Evolutionary conservation across 306 rosid genomes (phyloP).

Genomic region (Gastrolobium villosum): DNA sequence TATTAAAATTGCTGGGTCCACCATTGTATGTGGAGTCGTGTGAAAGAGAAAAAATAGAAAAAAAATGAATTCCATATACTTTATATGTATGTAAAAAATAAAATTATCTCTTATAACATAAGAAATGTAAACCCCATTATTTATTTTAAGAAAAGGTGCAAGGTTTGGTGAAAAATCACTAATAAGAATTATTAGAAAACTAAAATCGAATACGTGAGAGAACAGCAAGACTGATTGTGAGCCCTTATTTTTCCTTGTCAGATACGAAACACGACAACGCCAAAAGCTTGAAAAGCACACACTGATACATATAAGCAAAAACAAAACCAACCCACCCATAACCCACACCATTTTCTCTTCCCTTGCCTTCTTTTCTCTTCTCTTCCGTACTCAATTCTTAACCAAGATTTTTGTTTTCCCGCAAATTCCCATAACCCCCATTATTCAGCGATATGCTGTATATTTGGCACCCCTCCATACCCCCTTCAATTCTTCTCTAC

Average conservation of each 20-base stretch:
- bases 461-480: neutral
- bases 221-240: too few relatives aligned
- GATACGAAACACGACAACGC: slow-evolving; percentile 34
- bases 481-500: slow-evolving; percentile 31
- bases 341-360: neutral
- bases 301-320: neutral
- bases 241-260: neutral
- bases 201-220: too few relatives aligned
- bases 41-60: too few relatives aligned
- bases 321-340: neutral
- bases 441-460: slow-evolving; percentile 11
- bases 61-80: too few relatives aligned
- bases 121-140: too few relatives aligned
- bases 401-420: neutral
- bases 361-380: neutral
- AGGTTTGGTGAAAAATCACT: too few relatives aligned
- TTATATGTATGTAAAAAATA: too few relatives aligned
- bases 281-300: neutral
- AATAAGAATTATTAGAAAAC: too few relatives aligned
- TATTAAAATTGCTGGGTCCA: too few relatives aligned
- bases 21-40: too few relatives aligned
- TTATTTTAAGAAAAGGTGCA: too few relatives aligned
- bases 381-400: neutral
- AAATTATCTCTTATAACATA: too few relatives aligned
- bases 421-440: neutral